Conservation (phyloP, 192 early-diverging fungal genomes). For the Jimgerdemannia lactiflua region DNA sequence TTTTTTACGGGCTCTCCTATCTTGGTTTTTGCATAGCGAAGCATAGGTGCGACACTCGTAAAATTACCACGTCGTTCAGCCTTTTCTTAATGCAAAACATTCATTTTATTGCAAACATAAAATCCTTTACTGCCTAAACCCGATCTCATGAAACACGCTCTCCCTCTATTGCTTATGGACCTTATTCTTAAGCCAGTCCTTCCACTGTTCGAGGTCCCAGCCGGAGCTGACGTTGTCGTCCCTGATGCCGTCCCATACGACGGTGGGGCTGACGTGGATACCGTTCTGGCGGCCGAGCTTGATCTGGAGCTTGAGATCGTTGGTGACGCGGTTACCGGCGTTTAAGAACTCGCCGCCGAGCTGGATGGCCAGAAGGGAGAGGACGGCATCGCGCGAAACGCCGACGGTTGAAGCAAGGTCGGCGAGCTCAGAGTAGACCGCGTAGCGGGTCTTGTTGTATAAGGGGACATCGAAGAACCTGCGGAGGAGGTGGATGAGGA, state of each 20-base stretch:
- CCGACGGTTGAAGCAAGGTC: slow-evolving; percentile 41
- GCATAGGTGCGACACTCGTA: too few relatives aligned
- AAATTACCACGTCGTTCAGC: too few relatives aligned
- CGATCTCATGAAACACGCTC: slow-evolving; percentile 28
- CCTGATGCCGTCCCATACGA: slow-evolving; percentile 61
- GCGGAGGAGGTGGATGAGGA: slow-evolving; percentile 1
- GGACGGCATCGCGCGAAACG: slow-evolving; percentile 41
- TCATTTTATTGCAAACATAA: too few relatives aligned
- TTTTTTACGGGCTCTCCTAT: too few relatives aligned
- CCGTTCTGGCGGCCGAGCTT: slow-evolving; percentile 63
- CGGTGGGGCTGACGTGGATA: slow-evolving; percentile 78
- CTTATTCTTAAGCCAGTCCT: slow-evolving; percentile 42
- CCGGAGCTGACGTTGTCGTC: slow-evolving; percentile 64
- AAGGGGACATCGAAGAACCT: slow-evolving; percentile 65
- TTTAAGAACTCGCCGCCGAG: slow-evolving; percentile 46
- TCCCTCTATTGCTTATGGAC: too few relatives aligned
- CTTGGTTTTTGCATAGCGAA: too few relatives aligned
- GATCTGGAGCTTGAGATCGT: slow-evolving; percentile 68
- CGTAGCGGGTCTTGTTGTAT: slow-evolving; percentile 48
- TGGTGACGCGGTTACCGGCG: slow-evolving; percentile 65
- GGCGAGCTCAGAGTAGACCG: slow-evolving; percentile 52
- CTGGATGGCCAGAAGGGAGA: slow-evolving; percentile 41
- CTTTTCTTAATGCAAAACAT: too few relatives aligned
- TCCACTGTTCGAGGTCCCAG: slow-evolving; percentile 68
- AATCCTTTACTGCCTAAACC: not conserved